Percentiles rank a stretch among this genome's conserved stretches.
These are phyloP conservation scores for Solanum ossicruentum DNA, from an alignment of 257 asterid genomes.

Conservation along the genomic window DNA sequence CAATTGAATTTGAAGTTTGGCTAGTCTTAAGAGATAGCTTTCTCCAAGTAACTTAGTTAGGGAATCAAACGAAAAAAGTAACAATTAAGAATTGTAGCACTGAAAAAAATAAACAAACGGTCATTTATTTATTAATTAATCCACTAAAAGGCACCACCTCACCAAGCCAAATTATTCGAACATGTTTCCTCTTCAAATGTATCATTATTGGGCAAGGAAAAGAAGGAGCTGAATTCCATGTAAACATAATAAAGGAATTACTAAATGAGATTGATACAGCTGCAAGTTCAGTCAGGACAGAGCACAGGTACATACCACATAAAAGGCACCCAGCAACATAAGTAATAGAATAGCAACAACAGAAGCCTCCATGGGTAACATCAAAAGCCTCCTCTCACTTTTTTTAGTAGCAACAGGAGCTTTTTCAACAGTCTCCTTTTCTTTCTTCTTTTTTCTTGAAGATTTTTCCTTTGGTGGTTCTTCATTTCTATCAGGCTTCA, in stretches of 20 bases:
- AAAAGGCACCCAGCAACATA: constrained; percentile 73
- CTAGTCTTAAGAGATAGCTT: background rate
- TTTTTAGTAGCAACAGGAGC: constrained; percentile 6
- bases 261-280: background rate
- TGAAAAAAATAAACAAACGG: background rate
- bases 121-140: background rate
- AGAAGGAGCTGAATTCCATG: background rate
- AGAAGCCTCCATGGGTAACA: constrained; percentile 79
- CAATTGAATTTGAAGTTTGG: background rate
- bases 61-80: background rate
- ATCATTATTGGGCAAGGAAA: background rate
- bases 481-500: constrained; percentile 56
- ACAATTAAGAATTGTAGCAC: background rate
- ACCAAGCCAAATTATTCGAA: background rate
- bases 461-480: constrained; percentile 57
- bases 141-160: background rate
- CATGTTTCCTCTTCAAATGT: background rate
- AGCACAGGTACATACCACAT: constrained; percentile 57
- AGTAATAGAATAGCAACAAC: constrained; percentile 62
- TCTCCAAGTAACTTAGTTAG: background rate
- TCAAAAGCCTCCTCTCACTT: constrained; percentile 35
- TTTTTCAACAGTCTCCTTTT: constrained; percentile 15
- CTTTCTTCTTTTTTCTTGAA: constrained; percentile 55
- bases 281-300: background rate
- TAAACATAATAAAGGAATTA: background rate